Conservation (phyloP, 805 yeast genomes). For the Scheffersomyces lignosus region DNA sequence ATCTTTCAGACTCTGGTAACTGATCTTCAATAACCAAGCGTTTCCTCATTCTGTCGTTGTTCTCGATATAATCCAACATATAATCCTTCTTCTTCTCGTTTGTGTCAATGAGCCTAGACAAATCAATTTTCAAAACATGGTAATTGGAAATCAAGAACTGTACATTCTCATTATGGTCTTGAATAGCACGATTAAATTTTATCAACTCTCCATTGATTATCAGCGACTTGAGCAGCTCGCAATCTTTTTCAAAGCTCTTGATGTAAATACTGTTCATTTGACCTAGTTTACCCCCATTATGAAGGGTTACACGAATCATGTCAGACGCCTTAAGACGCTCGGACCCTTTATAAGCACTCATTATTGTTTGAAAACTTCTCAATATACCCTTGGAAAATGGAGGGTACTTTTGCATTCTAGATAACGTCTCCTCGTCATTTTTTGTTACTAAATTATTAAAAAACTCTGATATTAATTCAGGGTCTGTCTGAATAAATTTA, state of each 20-base stretch:
- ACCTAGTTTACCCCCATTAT: constrained; percentile 36
- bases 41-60: constrained; percentile 64
- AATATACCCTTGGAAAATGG: constrained; percentile 27
- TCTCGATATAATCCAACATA: constrained; percentile 68
- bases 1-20: constrained; percentile 42
- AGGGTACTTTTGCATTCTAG: constrained; percentile 26
- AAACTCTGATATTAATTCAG: constrained; percentile 27
- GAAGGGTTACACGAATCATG: constrained; percentile 33
- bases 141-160: constrained; percentile 50
- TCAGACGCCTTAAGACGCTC: constrained; percentile 18
- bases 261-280: constrained; percentile 30
- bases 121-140: constrained; percentile 46
- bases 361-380: constrained; percentile 21
- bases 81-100: constrained; percentile 28
- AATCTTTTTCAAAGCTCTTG: constrained; percentile 36
- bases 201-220: constrained; percentile 47
- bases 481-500: constrained; percentile 12
- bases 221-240: constrained; percentile 29
- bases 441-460: constrained; percentile 28
- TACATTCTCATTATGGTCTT: constrained; percentile 65
- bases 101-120: constrained; percentile 42
- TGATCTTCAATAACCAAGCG: constrained; percentile 58
- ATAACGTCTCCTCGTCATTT: constrained; percentile 39
- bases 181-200: constrained; percentile 52
- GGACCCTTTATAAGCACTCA: constrained; percentile 16